Percentiles rank a stretch among this genome's conserved stretches.
Evolutionary conservation across 208 protist genomes (phyloP).

Genomic region (Trypanosoma platydactyli): DNA sequence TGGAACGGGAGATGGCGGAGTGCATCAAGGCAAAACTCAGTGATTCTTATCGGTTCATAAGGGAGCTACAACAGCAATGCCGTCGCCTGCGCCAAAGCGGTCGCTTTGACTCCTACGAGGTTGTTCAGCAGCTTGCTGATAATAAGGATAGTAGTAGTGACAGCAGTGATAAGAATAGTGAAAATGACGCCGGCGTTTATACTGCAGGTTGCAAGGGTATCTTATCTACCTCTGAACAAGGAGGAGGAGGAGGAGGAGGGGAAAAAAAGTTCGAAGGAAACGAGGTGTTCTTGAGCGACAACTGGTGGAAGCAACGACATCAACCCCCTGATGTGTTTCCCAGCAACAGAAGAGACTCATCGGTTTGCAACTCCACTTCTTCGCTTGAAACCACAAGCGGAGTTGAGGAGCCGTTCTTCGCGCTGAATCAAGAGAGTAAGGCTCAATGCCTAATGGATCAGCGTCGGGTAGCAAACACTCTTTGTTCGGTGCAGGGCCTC

Average conservation of each 20-base stretch:
- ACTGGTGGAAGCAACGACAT: no score
- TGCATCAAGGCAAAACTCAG: conserved; percentile 5
- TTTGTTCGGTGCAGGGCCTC: conserved; percentile 4
- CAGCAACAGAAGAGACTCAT: neutral
- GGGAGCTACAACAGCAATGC: conserved; percentile 21
- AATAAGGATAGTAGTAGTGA: conserved; percentile 4
- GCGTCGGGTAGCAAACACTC: neutral
- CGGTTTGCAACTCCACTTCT: neutral
- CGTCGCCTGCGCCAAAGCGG: conserved; percentile 23
- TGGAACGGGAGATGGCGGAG: conserved; percentile 7
- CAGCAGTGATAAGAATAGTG: neutral
- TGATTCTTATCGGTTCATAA: conserved; percentile 15
- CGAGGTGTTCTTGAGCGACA: no score
- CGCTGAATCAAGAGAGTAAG: neutral
- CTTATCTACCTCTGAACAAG: no score
- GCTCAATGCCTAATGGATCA: conserved; percentile 6
- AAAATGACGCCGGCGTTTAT: neutral
- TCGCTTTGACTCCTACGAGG: conserved; percentile 14
- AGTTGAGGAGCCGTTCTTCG: neutral
- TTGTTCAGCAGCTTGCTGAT: conserved; percentile 5
- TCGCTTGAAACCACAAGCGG: neutral
- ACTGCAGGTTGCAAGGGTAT: no score
- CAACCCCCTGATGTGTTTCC: no score
- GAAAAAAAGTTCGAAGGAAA: no score
- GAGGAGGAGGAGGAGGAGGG: no score